Conservation (phyloP, 225 moss, liverwort and hornwort genomes). For the Polytrichum commune region DNA sequence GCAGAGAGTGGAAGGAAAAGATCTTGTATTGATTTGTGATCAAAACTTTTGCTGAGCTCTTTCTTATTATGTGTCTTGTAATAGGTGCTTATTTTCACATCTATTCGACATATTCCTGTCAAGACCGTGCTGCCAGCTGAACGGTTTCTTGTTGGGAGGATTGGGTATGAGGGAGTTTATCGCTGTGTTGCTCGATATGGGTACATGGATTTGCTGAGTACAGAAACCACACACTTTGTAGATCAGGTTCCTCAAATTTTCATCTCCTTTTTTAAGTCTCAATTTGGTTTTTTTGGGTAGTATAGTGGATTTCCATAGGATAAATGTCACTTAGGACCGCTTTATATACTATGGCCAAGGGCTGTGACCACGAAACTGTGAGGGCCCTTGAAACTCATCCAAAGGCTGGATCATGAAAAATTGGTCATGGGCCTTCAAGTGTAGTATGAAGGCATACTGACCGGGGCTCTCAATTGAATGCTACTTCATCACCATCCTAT, state of each 20-base stretch:
- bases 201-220: slow-evolving; percentile 67
- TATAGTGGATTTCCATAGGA: not conserved
- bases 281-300: slow-evolving; percentile 16
- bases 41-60: not conserved
- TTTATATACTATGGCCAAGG: too few relatives aligned
- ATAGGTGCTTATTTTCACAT: slow-evolving; percentile 84
- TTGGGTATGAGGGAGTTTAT: slow-evolving; percentile 75
- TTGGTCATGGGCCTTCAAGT: too few relatives aligned
- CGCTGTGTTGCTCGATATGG: slow-evolving; percentile 87
- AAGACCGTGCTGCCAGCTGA: slow-evolving; percentile 69
- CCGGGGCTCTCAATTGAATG: too few relatives aligned
- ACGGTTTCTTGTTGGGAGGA: slow-evolving; percentile 79
- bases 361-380: too few relatives aligned
- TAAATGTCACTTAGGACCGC: too few relatives aligned
- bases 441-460: too few relatives aligned
- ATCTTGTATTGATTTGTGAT: not conserved
- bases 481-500: too few relatives aligned
- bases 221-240: slow-evolving; percentile 63
- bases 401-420: too few relatives aligned
- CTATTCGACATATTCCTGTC: slow-evolving; percentile 69
- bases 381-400: too few relatives aligned
- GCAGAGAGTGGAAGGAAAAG: not conserved
- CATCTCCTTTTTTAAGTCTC: slow-evolving; percentile 15
- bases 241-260: slow-evolving; percentile 49
- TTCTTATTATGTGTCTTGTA: not conserved